Conservation (phyloP, 208 protist genomes). For the Phytomonas francai region DNA sequence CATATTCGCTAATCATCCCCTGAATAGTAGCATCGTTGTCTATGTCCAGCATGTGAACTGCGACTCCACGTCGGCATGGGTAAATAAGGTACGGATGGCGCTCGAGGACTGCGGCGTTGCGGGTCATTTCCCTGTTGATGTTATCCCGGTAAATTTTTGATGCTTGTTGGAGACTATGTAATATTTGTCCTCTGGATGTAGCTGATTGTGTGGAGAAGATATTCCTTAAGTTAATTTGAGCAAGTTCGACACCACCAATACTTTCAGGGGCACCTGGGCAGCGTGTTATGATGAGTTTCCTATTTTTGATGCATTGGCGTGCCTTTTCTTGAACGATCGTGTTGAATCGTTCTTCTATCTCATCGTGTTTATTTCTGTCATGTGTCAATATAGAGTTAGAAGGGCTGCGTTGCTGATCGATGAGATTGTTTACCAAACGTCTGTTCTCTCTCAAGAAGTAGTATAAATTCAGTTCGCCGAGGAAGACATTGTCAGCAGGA, state of each 20-base stretch:
- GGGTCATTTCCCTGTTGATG: not conserved
- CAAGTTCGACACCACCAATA: not conserved
- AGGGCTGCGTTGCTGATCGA: not conserved
- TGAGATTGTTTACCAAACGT: not conserved
- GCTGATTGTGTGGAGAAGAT: not conserved
- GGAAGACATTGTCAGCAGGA: constrained; percentile 13
- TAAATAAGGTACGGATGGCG: constrained; percentile 6
- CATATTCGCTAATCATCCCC: not conserved
- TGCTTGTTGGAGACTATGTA: not conserved
- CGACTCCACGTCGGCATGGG: not conserved
- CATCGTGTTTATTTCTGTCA: not conserved
- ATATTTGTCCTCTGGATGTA: not conserved
- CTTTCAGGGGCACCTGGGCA: constrained; percentile 9
- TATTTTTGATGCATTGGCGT: not conserved
- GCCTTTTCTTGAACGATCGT: not conserved
- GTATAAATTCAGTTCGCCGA: constrained; percentile 14
- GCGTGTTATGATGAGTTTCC: not conserved
- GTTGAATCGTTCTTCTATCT: not conserved
- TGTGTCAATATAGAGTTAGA: not conserved
- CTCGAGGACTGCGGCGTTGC: not conserved
- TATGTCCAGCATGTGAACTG: not conserved
- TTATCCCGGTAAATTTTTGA: not conserved
- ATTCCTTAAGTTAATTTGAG: not conserved
- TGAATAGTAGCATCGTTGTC: not conserved
- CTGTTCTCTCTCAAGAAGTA: not conserved